Evolutionary conservation across 202 grass and related monocot genomes (phyloP), one percentile per base, ranked within the genome.

Genomic region (Carex sylvatica): DNA sequence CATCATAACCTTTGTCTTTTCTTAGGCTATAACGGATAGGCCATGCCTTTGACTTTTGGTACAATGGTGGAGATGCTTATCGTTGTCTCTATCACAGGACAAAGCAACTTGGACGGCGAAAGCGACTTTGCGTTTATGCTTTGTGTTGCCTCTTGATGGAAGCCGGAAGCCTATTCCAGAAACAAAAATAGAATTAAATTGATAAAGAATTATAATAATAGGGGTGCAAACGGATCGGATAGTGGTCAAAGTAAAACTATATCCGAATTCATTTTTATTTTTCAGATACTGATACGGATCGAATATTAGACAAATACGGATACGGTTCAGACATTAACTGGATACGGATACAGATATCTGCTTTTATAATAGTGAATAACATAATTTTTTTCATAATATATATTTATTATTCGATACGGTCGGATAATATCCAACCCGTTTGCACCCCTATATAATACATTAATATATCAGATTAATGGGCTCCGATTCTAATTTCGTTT

Each of bases 31-130:
- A 33, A 31, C 4, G 2, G 74, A 56, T 38, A 77, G n/a, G 53
- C 53, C 53, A 12, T 58, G 73, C 33, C 28, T 20, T 75, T 77
- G 74, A 77, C 74, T 77, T 59, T 77, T 77, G 30, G 53, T 15
- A 35, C 28, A 59, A 77, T 59, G 26, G 52, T 59, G 16, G 30
- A 55, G 73, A 58, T 77, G 74, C 74, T 59, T 58, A 59, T 77
- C 74, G 28, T 59, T 59, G 74, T 77, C 74, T 58, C 74, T 30
- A 59, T 59, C 73, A 77, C 51, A 35, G 22, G 26, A 59, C 74
- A 77, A 77, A 77, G 72, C 73, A n/a, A 77, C 52, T 36, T 58
- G 74, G 74, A 59, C 26, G 53, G 74, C 53, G 52, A 77, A 35
- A 77, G 52, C 52, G 74, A 77, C 74, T 59, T 77, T 3, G 16